phyloP scores from a whole-genome alignment of 2,329 filamentous ascomycete species.

The Zymoseptoria pseudotritici region DNA sequence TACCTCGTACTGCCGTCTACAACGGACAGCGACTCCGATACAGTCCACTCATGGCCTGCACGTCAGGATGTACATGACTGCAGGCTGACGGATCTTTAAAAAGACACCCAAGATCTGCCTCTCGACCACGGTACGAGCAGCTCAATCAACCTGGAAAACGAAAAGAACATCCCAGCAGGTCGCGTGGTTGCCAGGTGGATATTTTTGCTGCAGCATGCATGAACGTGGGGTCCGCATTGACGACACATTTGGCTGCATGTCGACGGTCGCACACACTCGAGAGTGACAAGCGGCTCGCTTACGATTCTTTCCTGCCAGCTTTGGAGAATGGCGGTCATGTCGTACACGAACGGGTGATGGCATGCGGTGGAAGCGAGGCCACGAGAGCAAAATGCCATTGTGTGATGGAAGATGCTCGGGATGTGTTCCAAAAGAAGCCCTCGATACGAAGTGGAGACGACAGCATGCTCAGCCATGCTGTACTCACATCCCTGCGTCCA shows the following conservation, averaged over 20 bases:
- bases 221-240: not conserved
- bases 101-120: slow-evolving; percentile 17
- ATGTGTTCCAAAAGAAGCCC: not conserved
- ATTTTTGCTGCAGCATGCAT: slow-evolving; percentile 1
- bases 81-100: not conserved
- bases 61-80: not conserved
- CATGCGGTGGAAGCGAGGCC: not conserved
- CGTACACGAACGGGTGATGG: slow-evolving; percentile 1
- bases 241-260: not conserved
- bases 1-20: not conserved
- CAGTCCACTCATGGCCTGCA: too few species aligned
- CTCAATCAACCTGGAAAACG: slow-evolving; percentile 5
- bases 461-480: not conserved
- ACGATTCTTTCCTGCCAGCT: not conserved
- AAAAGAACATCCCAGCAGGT: slow-evolving; percentile 6
- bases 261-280: not conserved
- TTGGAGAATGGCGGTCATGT: not conserved
- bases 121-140: not conserved
- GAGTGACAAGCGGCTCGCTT: not conserved
- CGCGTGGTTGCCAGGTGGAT: slow-evolving; percentile 13
- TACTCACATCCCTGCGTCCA: not conserved
- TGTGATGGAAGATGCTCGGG: not conserved
- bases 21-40: not conserved
- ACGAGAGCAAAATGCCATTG: not conserved
- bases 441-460: not conserved